phyloP scores from a whole-genome alignment of 495 filamentous ascomycete species.

The Corynascus novoguineensis region DNA sequence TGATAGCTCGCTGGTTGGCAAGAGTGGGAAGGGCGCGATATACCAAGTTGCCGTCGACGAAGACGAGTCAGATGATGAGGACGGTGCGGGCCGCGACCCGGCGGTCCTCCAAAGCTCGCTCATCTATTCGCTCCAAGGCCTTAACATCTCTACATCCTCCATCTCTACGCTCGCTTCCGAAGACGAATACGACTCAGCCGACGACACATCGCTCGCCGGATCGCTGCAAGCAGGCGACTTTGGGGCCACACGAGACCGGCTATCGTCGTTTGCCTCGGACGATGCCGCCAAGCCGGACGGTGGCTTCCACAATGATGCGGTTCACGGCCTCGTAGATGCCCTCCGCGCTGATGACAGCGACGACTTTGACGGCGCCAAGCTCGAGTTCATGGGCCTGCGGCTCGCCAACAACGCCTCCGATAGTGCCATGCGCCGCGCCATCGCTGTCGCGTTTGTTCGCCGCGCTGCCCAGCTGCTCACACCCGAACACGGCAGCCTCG shows the following conservation, averaged over 20 bases:
- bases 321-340: constrained; percentile 74
- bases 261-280: constrained; percentile 49
- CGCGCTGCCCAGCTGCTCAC: constrained; percentile 69
- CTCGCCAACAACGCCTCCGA: constrained; percentile 87
- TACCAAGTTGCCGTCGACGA: constrained; percentile 45
- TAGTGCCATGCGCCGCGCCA: constrained; percentile 75
- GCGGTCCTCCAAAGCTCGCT: constrained; percentile 37
- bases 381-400: constrained; percentile 84
- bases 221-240: constrained; percentile 17
- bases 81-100: constrained; percentile 42
- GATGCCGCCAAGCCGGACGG: constrained; percentile 49
- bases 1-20: constrained; percentile 54
- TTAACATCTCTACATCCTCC: constrained; percentile 69
- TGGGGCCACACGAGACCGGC: constrained; percentile 35
- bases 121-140: constrained; percentile 63
- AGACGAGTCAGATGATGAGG: constrained; percentile 45
- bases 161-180: constrained; percentile 57
- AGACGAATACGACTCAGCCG: constrained; percentile 38
- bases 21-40: constrained; percentile 46
- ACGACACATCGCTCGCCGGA: constrained; percentile 25
- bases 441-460: constrained; percentile 78
- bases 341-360: constrained; percentile 54
- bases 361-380: constrained; percentile 75
- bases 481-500: constrained; percentile 43
- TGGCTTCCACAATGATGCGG: constrained; percentile 83